Percentiles rank a stretch among this genome's conserved stretches.
Conservation (phyloP, 495 filamentous ascomycete genomes). For the Lasiosphaeris hirsuta region DNA sequence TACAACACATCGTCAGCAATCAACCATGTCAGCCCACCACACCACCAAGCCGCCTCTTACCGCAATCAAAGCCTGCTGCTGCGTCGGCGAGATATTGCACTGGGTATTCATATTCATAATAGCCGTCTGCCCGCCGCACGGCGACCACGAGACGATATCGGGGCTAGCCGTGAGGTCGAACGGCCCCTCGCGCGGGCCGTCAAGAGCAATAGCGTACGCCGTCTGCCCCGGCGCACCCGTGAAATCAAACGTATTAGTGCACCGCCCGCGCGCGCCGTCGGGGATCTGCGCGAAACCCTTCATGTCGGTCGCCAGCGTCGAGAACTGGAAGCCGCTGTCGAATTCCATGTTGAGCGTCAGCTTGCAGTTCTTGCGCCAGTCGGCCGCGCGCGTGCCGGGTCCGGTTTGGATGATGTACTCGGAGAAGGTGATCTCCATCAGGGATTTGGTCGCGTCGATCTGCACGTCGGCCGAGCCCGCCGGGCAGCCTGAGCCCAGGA, state of each 20-base stretch:
- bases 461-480: slow-evolving; percentile 10
- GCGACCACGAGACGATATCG: slow-evolving; percentile 19
- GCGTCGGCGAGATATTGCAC: slow-evolving; percentile 27
- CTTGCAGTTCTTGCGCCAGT: slow-evolving; percentile 15
- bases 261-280: slow-evolving; percentile 16
- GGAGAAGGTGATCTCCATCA: slow-evolving; percentile 8
- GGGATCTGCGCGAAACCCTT: slow-evolving; percentile 24
- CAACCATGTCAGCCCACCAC: background rate
- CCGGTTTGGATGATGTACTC: background rate
- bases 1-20: background rate
- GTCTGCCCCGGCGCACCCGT: slow-evolving; percentile 16
- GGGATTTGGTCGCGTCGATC: slow-evolving; percentile 5
- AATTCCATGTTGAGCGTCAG: slow-evolving; percentile 10
- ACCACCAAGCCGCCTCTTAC: slow-evolving; percentile 6
- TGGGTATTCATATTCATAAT: slow-evolving; percentile 30
- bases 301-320: slow-evolving; percentile 21
- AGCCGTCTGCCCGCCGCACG: slow-evolving; percentile 22
- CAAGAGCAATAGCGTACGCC: slow-evolving; percentile 13
- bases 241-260: slow-evolving; percentile 27
- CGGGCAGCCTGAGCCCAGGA: slow-evolving; percentile 13
- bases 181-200: slow-evolving; percentile 17
- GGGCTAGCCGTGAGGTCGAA: slow-evolving; percentile 18
- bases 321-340: slow-evolving; percentile 12
- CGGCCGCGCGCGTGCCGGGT: background rate
- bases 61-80: slow-evolving; percentile 19